Base-by-base conservation (phyloP, 257 asterid genomes). In the Capsicum rhomboideum region DNA sequence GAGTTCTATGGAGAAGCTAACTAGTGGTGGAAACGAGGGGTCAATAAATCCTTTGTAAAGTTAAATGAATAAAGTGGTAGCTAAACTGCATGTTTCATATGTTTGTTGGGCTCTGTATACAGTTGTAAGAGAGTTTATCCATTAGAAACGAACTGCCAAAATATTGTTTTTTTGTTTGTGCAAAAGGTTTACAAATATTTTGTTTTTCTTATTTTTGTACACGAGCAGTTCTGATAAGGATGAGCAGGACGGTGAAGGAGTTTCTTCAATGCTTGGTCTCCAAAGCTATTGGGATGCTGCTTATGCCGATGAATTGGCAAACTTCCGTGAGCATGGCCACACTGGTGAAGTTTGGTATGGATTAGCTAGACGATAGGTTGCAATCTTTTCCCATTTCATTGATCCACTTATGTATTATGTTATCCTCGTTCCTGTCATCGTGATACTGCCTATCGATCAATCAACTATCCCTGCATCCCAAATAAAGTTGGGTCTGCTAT, bases 211-310 rank as follows among this genome's bases (percentile, higher is more conserved):
- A 12, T 72, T 72, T 72, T 72, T 21, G 37, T 50, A 44, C 37
- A 40, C 64, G 21, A 69, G 87, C 92, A 91, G 98, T 83, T 97
- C 98, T 83, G 99, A 97, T 88, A 97, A 97, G 87, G 99, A 97
- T 83, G 98, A 97, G 86, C 94, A 91, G 58, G 99, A 97, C 84
- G 88, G 90, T 1, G 99, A 94, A 79, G 86, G 92, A 42, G 95
- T 85, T 82, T 88, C 96, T 49, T 95, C 98, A 26, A 90, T 93
- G 97, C 89, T 97, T 84, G 99, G 99, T 80, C 93, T 93, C 86
- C 99, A 95, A 90, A 95, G 98, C 87, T 95, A 95, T 80, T 97
- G 99, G 99, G 97, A 97, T 87, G 87, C 98, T 69, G 79, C 98
- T 11, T 97, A 97, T 89, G 97, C 99, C 0, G 98, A 93, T 86